Percentiles rank a stretch among this genome's conserved stretches.
These are phyloP conservation scores for Puccinia brachypodii DNA, from an alignment of 1,284 basidiomycete genomes.

Conservation along the genomic window DNA sequence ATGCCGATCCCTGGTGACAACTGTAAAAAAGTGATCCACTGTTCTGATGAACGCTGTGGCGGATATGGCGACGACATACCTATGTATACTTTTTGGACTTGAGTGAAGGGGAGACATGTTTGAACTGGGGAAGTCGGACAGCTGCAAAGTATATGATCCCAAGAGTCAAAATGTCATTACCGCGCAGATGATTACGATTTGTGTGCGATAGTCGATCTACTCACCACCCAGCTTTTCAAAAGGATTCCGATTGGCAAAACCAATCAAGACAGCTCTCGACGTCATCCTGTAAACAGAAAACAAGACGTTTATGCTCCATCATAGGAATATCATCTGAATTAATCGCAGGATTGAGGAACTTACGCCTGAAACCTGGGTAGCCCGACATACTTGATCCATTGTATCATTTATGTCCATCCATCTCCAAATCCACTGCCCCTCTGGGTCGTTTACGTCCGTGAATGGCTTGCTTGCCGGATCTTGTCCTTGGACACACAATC, in stretches of 20 bases:
- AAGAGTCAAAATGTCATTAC: background rate
- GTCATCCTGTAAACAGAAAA: constrained; percentile 15
- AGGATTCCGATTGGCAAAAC: constrained; percentile 25
- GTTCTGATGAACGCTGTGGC: no score
- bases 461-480: background rate
- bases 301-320: background rate
- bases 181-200: background rate
- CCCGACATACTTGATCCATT: constrained; percentile 37
- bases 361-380: constrained; percentile 21
- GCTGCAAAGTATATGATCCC: background rate
- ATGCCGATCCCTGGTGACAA: no score
- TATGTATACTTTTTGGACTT: no score
- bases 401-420: constrained; percentile 39
- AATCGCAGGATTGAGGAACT: background rate
- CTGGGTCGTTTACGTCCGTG: constrained; percentile 1
- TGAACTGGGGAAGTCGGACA: background rate
- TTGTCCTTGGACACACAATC: background rate
- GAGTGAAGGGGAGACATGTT: no score
- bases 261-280: constrained; percentile 22
- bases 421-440: constrained; percentile 26
- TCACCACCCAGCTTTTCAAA: constrained; percentile 10
- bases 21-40: no score
- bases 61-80: no score
- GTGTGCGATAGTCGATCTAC: background rate
- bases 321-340: background rate